Conservation (phyloP, 2,329 filamentous ascomycete genomes). For the Cladophialophora psammophila region DNA sequence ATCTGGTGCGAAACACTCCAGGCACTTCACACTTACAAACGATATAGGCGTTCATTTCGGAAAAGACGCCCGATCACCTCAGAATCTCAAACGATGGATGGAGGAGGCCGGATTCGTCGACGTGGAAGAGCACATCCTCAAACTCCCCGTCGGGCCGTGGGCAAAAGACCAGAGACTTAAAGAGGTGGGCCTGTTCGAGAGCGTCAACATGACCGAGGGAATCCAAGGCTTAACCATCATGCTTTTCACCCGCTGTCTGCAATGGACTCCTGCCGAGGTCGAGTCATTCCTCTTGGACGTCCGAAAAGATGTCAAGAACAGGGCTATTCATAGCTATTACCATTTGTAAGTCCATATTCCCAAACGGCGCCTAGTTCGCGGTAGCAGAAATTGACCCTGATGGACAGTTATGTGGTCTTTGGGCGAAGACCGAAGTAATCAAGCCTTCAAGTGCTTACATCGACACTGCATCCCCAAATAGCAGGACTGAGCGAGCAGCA, state of each 20-base stretch:
- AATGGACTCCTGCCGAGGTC: slow-evolving; percentile 37
- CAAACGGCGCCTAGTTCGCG: neutral
- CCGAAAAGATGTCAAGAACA: slow-evolving; percentile 27
- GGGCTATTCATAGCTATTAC: slow-evolving; percentile 30
- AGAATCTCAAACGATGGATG: slow-evolving; percentile 42
- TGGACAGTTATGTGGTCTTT: slow-evolving; percentile 14
- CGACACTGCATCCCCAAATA: too few species aligned
- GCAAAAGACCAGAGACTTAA: slow-evolving; percentile 41
- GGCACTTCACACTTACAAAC: neutral
- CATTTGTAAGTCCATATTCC: slow-evolving; percentile 27
- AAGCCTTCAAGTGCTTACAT: neutral
- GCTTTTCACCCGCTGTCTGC: slow-evolving; percentile 44
- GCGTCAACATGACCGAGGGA: slow-evolving; percentile 42
- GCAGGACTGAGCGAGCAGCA: too few species aligned
- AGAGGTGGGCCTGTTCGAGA: slow-evolving; percentile 42
- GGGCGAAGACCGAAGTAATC: slow-evolving; percentile 8
- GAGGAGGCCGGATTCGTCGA: slow-evolving; percentile 44
- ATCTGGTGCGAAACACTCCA: slow-evolving; percentile 14
- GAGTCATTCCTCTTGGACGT: slow-evolving; percentile 27
- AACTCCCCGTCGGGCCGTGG: slow-evolving; percentile 45
- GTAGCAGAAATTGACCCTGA: neutral
- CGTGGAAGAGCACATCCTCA: slow-evolving; percentile 43
- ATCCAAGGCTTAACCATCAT: slow-evolving; percentile 45
- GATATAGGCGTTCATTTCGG: slow-evolving; percentile 1
- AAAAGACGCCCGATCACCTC: slow-evolving; percentile 41